phyloP scores from a whole-genome alignment of 179 eudicot species.

The Carnegiea gigantea region DNA sequence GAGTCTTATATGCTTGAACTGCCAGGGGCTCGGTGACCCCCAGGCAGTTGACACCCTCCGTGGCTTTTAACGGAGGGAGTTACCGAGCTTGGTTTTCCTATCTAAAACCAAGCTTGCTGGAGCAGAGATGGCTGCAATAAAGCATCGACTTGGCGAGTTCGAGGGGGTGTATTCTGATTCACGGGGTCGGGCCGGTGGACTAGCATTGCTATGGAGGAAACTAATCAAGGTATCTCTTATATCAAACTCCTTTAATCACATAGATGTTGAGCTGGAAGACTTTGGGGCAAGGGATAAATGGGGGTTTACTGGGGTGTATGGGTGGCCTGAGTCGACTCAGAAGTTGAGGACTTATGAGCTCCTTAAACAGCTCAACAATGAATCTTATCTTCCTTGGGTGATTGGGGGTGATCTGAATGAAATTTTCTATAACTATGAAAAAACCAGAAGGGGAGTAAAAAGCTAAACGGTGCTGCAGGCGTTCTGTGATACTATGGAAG shows the following conservation, averaged over 20 bases:
- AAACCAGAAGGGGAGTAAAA: not conserved
- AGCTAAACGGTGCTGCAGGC: not conserved
- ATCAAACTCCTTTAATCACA: not conserved
- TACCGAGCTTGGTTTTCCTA: too few species aligned
- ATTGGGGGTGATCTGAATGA: not conserved
- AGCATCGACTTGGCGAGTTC: too few species aligned
- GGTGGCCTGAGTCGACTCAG: not conserved
- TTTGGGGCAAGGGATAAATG: not conserved
- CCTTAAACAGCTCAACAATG: not conserved
- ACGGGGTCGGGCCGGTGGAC: not conserved
- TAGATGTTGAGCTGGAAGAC: not conserved
- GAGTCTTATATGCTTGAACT: too few species aligned
- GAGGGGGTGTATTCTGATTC: too few species aligned
- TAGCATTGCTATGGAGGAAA: not conserved
- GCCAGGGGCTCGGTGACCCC: too few species aligned
- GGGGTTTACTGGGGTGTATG: not conserved
- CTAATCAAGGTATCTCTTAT: not conserved
- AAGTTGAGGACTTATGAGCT: not conserved
- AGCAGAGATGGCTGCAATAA: too few species aligned
- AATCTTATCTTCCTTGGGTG: not conserved
- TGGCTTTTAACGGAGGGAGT: too few species aligned
- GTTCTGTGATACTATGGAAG: not conserved
- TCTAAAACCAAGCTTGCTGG: too few species aligned
- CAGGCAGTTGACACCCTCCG: too few species aligned
- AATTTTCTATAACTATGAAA: not conserved